A percentile compares a stretch with the other conserved stretches of the same genome.
These are phyloP conservation scores for Trichaptum fuscoviolaceum DNA, from an alignment of 768 basidiomycete species.

Conservation along the genomic window DNA sequence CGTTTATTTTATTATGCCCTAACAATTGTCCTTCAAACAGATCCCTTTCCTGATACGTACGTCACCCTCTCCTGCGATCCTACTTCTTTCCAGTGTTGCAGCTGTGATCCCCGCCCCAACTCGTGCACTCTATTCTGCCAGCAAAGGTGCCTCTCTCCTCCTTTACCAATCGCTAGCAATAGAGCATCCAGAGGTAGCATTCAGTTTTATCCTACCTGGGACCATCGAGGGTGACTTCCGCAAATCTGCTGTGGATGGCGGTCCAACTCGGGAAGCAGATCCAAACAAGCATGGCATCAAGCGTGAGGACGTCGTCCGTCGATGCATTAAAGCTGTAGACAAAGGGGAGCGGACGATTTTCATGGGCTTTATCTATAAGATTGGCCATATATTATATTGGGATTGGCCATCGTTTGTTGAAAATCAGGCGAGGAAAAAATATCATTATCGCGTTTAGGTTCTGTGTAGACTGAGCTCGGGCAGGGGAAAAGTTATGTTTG, in stretches of 20 bases:
- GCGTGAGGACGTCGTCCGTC: slow-evolving; percentile 50
- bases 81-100: slow-evolving; percentile 75
- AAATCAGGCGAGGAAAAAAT: slow-evolving; percentile 54
- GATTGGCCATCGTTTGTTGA: slow-evolving; percentile 55
- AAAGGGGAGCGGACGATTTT: slow-evolving; percentile 50
- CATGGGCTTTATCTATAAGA: slow-evolving; percentile 40
- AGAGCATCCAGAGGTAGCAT: slow-evolving; percentile 66
- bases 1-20: neutral
- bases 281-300: slow-evolving; percentile 57
- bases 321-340: slow-evolving; percentile 61
- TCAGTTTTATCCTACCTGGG: slow-evolving; percentile 57
- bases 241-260: slow-evolving; percentile 69
- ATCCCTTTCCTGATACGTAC: slow-evolving; percentile 67
- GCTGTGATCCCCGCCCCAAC: slow-evolving; percentile 82
- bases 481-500: neutral
- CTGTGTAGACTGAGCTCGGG: neutral
- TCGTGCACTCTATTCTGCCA: slow-evolving; percentile 76
- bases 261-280: slow-evolving; percentile 41
- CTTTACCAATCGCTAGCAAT: slow-evolving; percentile 78
- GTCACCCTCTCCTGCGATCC: slow-evolving; percentile 64
- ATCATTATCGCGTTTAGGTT: slow-evolving; percentile 37
- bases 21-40: slow-evolving; percentile 30
- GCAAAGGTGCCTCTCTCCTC: slow-evolving; percentile 73
- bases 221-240: slow-evolving; percentile 78
- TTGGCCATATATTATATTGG: slow-evolving; percentile 61